phyloP scores from a whole-genome alignment of 2,329 filamentous ascomycete species.

The Huntiella abstrusa region DNA sequence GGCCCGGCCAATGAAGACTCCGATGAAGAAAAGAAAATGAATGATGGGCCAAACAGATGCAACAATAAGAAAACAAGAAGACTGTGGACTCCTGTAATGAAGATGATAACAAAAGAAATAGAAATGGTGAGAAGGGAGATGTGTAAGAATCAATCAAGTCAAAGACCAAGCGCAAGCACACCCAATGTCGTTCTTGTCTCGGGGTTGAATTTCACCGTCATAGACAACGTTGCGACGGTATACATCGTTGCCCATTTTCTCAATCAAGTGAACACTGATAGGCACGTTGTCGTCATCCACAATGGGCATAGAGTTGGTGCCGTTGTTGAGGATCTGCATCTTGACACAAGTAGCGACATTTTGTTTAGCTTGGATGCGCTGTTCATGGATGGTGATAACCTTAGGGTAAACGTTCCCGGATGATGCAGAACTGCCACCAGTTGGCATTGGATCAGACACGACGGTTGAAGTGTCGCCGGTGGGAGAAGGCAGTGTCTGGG shows the following conservation, averaged over 20 bases:
- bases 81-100: conserved; percentile 10
- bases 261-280: conserved; percentile 26
- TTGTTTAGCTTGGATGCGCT: conserved; percentile 22
- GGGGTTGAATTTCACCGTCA: not conserved
- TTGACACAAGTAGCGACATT: conserved; percentile 25
- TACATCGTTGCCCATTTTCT: conserved; percentile 15
- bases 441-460: not conserved
- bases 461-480: conserved; percentile 1
- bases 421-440: not conserved
- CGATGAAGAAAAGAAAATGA: not conserved
- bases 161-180: conserved; percentile 10
- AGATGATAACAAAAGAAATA: conserved; percentile 1
- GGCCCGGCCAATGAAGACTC: not conserved
- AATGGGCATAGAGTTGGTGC: conserved; percentile 20
- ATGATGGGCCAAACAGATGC: not conserved
- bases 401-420: conserved; percentile 24
- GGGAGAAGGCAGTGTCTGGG: conserved; percentile 8
- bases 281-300: conserved; percentile 21
- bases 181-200: not conserved
- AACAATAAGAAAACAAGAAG: conserved; percentile 2
- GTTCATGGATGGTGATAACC: conserved; percentile 36
- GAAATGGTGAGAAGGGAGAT: not conserved
- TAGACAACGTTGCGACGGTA: conserved; percentile 1
- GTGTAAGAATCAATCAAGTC: not conserved
- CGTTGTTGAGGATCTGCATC: conserved; percentile 24